These are phyloP conservation scores for Grigorovia yakushimaensis DNA, from an alignment of 805 yeast genomes.

Conservation along the genomic window DNA sequence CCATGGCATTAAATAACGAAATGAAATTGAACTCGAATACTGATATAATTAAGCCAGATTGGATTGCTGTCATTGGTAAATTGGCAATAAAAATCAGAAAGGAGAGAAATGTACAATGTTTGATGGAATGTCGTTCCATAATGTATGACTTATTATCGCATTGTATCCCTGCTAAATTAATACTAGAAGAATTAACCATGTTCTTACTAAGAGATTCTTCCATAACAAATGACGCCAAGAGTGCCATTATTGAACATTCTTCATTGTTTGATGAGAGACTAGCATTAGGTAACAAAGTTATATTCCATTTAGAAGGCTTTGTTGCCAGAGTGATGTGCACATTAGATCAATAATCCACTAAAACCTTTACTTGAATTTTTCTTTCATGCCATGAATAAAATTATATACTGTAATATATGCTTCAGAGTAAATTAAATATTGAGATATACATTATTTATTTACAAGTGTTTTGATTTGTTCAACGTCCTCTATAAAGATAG, in stretches of 20 bases:
- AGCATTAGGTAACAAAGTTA: conserved; percentile 76
- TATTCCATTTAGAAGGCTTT: conserved; percentile 92
- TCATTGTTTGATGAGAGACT: conserved; percentile 77
- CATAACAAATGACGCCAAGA: conserved; percentile 24
- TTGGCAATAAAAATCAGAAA: conserved; percentile 51
- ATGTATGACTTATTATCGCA: conserved; percentile 83
- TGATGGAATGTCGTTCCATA: conserved; percentile 49
- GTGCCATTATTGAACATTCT: conserved; percentile 47
- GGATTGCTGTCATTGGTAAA: conserved; percentile 72
- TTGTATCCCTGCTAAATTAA: conserved; percentile 83
- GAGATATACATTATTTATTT: too few species aligned
- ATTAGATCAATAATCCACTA: conserved; percentile 34
- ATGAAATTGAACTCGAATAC: conserved; percentile 35
- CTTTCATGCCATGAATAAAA: neutral
- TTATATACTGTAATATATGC: too few species aligned
- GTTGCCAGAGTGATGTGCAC: conserved; percentile 80
- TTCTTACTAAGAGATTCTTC: conserved; percentile 31
- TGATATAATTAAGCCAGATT: conserved; percentile 64
- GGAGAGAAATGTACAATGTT: conserved; percentile 52
- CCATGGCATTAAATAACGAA: conserved; percentile 64
- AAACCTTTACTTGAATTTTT: too few species aligned
- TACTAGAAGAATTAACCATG: conserved; percentile 53
- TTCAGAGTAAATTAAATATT: too few species aligned
- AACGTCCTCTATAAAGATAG: conserved; percentile 55
- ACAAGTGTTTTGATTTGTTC: conserved; percentile 11